phyloP scores from a whole-genome alignment of 176 grass and related monocot species.

The Chloris gayana region DNA sequence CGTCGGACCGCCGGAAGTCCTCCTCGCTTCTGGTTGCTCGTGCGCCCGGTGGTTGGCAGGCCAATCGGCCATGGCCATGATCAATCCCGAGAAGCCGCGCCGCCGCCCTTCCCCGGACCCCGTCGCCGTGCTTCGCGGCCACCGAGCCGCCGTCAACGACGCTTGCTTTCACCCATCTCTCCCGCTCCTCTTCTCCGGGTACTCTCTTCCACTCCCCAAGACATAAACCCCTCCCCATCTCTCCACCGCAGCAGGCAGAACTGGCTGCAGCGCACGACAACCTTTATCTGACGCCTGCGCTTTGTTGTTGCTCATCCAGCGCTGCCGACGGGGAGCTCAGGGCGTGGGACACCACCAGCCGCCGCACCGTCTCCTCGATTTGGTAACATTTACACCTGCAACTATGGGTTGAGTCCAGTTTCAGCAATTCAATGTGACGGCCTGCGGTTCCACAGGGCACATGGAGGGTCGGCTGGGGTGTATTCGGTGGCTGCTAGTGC shows the following conservation, averaged over 20 bases:
- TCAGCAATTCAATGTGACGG: not conserved
- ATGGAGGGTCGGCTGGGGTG: conserved; percentile 72
- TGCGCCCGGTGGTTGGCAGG: not conserved
- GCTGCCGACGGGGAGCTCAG: conserved; percentile 87
- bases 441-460: conserved; percentile 64
- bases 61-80: conserved; percentile 32
- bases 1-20: not conserved
- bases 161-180: conserved; percentile 74
- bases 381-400: conserved; percentile 45
- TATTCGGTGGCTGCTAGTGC: conserved; percentile 58
- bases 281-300: not conserved
- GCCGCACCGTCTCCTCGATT: conserved; percentile 70
- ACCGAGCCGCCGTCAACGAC: conserved; percentile 79
- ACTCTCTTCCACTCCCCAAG: not conserved
- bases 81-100: conserved; percentile 16
- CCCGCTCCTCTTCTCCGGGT: conserved; percentile 91
- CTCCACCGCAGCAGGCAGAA: not conserved
- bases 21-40: not conserved
- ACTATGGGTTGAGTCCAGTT: not conserved
- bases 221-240: not conserved
- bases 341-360: conserved; percentile 74
- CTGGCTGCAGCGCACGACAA: not conserved
- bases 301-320: conserved; percentile 28
- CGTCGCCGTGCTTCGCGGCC: conserved; percentile 72
- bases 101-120: conserved; percentile 72